phyloP scores from a whole-genome alignment of 257 asterid genomes.

The Pogostemon cablin region DNA sequence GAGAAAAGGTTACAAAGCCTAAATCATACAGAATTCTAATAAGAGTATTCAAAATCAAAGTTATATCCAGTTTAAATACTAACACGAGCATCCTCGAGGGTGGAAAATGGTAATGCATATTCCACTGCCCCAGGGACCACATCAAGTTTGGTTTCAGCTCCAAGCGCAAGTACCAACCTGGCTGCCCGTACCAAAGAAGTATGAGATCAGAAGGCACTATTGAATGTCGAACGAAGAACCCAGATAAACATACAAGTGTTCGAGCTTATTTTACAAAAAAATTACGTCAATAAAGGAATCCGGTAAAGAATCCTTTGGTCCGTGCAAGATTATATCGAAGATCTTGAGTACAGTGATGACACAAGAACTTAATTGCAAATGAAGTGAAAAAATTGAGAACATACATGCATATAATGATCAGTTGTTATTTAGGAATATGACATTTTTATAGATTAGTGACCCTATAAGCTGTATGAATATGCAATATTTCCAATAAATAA shows the following conservation, averaged over 20 bases:
- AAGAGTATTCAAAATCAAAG: constrained; percentile 14
- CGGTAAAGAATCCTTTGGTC: constrained; percentile 17
- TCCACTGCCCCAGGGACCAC: constrained; percentile 86
- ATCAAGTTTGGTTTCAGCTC: constrained; percentile 89
- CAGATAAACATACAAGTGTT: constrained; percentile 9
- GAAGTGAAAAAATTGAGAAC: constrained; percentile 7
- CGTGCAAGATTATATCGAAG: not conserved
- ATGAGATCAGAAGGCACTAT: constrained; percentile 38
- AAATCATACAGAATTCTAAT: constrained; percentile 18
- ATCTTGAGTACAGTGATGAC: not conserved
- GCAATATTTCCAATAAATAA: too few relatives aligned
- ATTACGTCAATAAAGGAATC: not conserved
- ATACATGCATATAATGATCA: constrained; percentile 3
- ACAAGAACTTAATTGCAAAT: not conserved
- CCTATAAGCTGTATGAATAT: too few relatives aligned
- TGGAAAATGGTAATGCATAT: constrained; percentile 90
- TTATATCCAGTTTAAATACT: constrained; percentile 40
- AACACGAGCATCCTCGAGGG: constrained; percentile 91
- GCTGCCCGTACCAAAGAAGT: constrained; percentile 64
- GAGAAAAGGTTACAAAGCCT: constrained; percentile 29
- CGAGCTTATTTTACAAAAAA: constrained; percentile 7
- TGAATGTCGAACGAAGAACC: constrained; percentile 30
- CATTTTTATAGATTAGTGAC: too few relatives aligned
- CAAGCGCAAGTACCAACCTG: constrained; percentile 99
- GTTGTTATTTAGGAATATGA: too few relatives aligned